phyloP scores from a whole-genome alignment of 345 rosid species.

The Salix dunnii region DNA sequence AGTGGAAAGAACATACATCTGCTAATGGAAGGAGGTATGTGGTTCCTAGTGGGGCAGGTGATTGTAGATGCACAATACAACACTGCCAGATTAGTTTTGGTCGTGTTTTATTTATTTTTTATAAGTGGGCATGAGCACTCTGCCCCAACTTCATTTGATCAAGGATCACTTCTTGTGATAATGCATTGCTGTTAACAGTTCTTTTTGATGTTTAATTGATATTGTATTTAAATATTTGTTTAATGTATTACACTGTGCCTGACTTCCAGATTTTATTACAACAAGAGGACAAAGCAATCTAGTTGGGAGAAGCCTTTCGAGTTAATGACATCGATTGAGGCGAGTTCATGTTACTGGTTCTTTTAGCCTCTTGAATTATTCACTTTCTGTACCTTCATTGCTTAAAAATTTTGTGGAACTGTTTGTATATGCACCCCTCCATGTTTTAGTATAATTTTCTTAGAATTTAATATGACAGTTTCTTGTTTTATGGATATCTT shows the following conservation, averaged over 20 bases:
- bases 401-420: background rate
- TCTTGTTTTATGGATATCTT: constrained; percentile 3
- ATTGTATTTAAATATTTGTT: constrained; percentile 5
- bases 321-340: constrained; percentile 92
- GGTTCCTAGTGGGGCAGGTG: background rate
- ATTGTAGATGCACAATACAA: background rate
- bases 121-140: background rate
- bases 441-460: background rate
- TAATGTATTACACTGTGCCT: constrained; percentile 7
- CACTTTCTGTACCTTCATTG: background rate
- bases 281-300: constrained; percentile 72
- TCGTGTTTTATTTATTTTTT: background rate
- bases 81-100: constrained; percentile 6
- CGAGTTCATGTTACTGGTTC: constrained; percentile 29
- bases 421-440: background rate
- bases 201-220: constrained; percentile 5
- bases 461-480: background rate
- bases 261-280: constrained; percentile 70
- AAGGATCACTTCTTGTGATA: background rate
- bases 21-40: constrained; percentile 78
- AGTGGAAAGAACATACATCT: constrained; percentile 87
- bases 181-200: background rate
- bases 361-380: constrained; percentile 13
- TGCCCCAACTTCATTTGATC: background rate
- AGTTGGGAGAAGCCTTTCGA: constrained; percentile 95